Conservation (phyloP, 129 eudicot genomes). For the Saussurea involucrata region DNA sequence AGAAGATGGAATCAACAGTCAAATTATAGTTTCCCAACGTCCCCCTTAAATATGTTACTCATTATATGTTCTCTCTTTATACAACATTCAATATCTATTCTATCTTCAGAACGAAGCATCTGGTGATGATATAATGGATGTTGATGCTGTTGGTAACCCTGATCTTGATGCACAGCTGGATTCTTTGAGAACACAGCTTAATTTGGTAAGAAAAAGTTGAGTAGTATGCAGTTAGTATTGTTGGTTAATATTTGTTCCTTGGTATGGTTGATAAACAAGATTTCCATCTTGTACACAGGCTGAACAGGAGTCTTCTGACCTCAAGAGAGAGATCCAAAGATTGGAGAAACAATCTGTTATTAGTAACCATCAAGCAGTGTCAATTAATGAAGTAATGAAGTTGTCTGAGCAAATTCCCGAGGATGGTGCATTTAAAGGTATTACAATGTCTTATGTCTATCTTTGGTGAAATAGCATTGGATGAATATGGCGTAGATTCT, state of each 20-base stretch:
- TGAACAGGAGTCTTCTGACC: slow-evolving; percentile 59
- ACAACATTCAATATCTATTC: background rate
- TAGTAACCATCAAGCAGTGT: slow-evolving; percentile 39
- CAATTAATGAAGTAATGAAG: slow-evolving; percentile 54
- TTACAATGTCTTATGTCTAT: background rate
- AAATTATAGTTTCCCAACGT: background rate
- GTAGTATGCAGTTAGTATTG: background rate
- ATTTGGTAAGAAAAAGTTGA: slow-evolving; percentile 39
- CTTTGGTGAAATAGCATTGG: background rate
- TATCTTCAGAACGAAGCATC: slow-evolving; percentile 45
- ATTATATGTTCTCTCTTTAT: background rate
- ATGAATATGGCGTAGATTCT: background rate
- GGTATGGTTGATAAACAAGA: background rate
- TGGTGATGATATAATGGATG: slow-evolving; percentile 40
- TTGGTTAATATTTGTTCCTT: background rate
- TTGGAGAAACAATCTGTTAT: slow-evolving; percentile 57
- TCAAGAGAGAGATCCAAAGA: slow-evolving; percentile 54
- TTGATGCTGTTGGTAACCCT: slow-evolving; percentile 46
- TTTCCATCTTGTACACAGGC: slow-evolving; percentile 31
- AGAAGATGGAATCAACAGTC: background rate
- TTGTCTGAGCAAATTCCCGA: slow-evolving; percentile 44
- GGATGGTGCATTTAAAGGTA: slow-evolving; percentile 50
- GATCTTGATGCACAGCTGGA: slow-evolving; percentile 64
- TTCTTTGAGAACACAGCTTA: slow-evolving; percentile 51
- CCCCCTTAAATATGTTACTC: background rate